Evolutionary conservation across 2,329 filamentous ascomycete species (phyloP), one percentile per base, ranked within the genome.

Genomic region (Didymella glomerata): DNA sequence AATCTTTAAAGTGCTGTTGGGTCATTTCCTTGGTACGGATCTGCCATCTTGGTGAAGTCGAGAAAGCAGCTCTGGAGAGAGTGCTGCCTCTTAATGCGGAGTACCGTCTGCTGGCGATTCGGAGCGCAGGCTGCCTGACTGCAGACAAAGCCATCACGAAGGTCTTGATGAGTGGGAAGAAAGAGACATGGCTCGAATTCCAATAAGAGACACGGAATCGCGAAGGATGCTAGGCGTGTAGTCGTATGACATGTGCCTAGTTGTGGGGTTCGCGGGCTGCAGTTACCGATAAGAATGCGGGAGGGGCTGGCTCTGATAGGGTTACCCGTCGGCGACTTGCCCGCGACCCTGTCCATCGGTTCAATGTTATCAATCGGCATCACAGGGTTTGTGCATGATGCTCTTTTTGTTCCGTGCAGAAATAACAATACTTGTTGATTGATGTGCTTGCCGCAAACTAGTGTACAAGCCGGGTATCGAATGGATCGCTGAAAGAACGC

Each of bases 11-110:
- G 36, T 85, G 77, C 18, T 81, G 73, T 46, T 85, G 81, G 20
- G 81, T 81, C 72, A 88, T 80, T 51, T 82, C 80, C 27, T 76
- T 75, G 5, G 79, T 79, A 13, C 77, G 76, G 32, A 81, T 71
- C 28, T 70, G 70, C 66, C 71, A 73, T 72, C 45, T 66, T 56
- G 72, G 60, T 24, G 75, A 71, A 25, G 57, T 57, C 6, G 70
- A 67, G 61, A 81, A 80, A 25, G 54, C 38, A 25, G 55, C 57
- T 52, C 42, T 48, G 1, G 24, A 27, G 24, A 52, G 16, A 30
- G 41, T 9, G 24, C 11, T 48, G 24, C 47, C 49, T 61, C 57
- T 64, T 41, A 62, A 58, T 42, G 66, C 56, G 62, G 66, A 62
- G 65, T 68, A 70, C 30, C 59, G 60, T 60, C 59, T 64, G 34